Evolutionary conservation across 352 stramenopile genomes (phyloP).

Genomic region (Pelagophyceae sp.): DNA sequence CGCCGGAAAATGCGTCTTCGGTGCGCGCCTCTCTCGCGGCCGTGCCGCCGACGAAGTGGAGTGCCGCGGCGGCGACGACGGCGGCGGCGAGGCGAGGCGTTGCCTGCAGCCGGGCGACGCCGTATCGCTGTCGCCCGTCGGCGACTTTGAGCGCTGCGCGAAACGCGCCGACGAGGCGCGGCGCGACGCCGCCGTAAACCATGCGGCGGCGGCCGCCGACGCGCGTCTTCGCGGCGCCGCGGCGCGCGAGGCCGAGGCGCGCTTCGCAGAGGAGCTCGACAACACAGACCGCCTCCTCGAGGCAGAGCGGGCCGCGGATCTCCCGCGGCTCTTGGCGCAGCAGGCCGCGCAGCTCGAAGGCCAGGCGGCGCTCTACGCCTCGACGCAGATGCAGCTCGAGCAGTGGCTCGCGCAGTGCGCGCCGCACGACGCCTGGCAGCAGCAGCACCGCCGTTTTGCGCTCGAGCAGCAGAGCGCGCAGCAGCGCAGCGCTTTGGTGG

Average conservation of each 20-base stretch:
- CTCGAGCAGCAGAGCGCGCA: no score
- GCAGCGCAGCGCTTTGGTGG: no score
- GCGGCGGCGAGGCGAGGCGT: neutral
- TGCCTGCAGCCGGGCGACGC: neutral
- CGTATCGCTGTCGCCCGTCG: constrained; percentile 11
- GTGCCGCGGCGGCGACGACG: constrained; percentile 1
- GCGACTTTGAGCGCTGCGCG: neutral
- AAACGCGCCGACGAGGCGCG: neutral
- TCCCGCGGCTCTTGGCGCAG: no score
- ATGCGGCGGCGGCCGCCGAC: neutral
- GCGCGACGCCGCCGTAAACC: neutral
- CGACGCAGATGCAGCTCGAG: no score
- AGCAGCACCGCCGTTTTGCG: no score
- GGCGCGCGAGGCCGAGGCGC: neutral
- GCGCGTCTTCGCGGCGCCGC: neutral
- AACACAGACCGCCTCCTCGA: neutral
- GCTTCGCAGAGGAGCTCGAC: neutral
- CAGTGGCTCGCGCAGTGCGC: no score
- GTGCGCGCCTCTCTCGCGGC: neutral
- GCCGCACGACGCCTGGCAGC: no score
- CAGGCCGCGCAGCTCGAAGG: no score
- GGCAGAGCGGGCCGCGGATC: no score
- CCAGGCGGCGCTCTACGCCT: no score
- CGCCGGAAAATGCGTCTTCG: constrained; percentile 1
- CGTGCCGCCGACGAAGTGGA: neutral